Conservation (phyloP, 176 grass and related monocot genomes). For the Chrysopogon serrulatus region DNA sequence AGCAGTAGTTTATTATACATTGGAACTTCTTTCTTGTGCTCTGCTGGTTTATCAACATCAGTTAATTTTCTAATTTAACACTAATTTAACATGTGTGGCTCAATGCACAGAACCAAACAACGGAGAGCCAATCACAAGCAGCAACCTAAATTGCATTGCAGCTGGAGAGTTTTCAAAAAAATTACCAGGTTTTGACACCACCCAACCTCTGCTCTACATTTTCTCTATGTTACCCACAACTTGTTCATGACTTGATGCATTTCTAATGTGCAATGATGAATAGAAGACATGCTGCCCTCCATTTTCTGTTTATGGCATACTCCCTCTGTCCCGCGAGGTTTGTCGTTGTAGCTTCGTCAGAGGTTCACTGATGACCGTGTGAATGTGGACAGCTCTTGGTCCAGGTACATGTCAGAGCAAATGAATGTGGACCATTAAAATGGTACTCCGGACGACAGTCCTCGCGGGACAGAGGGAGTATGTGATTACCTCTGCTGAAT, state of each 20-base stretch:
- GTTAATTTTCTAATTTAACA: not conserved
- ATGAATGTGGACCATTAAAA: too few relatives aligned
- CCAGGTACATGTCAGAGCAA: too few relatives aligned
- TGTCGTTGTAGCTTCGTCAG: too few relatives aligned
- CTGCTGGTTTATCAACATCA: not conserved
- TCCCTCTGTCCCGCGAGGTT: too few relatives aligned
- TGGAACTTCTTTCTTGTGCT: not conserved
- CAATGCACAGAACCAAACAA: slow-evolving; percentile 38
- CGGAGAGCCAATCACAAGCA: slow-evolving; percentile 24
- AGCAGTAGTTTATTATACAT: slow-evolving; percentile 2
- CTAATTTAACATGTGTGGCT: slow-evolving; percentile 32
- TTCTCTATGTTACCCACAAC: not conserved
- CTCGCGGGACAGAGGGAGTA: too few relatives aligned
- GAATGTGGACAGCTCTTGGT: too few relatives aligned
- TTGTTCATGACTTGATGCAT: not conserved
- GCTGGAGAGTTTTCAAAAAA: not conserved
- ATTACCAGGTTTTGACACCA: slow-evolving; percentile 14
- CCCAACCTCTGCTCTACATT: slow-evolving; percentile 5
- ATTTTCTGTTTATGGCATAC: not conserved
- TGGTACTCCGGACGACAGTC: too few relatives aligned
- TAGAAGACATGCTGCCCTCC: not conserved
- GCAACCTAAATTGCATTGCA: slow-evolving; percentile 21
- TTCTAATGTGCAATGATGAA: not conserved
- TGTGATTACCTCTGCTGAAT: not conserved
- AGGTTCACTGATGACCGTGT: too few relatives aligned